A percentile compares a stretch with the other conserved stretches of the same genome.
Conservation (phyloP, 2,329 filamentous ascomycete genomes). For the Xylariaceae sp. region DNA sequence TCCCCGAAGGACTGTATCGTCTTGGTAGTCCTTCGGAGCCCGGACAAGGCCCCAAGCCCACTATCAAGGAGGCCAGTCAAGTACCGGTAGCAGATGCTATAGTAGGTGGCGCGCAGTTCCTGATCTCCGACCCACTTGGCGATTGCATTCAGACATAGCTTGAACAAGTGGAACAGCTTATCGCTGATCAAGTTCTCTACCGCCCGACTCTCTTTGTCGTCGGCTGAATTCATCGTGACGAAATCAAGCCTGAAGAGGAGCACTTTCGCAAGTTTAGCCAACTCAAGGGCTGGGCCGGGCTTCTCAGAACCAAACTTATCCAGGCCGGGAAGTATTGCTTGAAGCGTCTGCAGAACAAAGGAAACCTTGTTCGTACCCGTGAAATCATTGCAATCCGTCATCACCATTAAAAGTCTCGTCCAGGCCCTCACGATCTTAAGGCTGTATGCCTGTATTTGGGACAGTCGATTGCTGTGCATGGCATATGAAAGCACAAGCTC, state of each 20-base stretch:
- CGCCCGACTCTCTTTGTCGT: slow-evolving; percentile 42
- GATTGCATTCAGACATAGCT: slow-evolving; percentile 75
- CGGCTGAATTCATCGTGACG: slow-evolving; percentile 34
- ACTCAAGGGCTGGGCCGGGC: slow-evolving; percentile 63
- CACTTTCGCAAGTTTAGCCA: slow-evolving; percentile 69
- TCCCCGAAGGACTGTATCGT: slow-evolving; percentile 65
- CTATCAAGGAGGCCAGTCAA: slow-evolving; percentile 62
- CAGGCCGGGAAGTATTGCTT: slow-evolving; percentile 81
- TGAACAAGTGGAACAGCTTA: slow-evolving; percentile 86
- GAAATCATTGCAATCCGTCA: slow-evolving; percentile 77
- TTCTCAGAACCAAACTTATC: slow-evolving; percentile 69
- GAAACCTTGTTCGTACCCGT: slow-evolving; percentile 64
- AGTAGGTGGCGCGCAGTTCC: slow-evolving; percentile 75
- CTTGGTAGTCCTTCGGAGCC: slow-evolving; percentile 61
- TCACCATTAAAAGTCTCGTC: slow-evolving; percentile 77
- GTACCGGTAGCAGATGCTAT: slow-evolving; percentile 86
- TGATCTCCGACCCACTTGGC: slow-evolving; percentile 65
- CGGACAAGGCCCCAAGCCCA: slow-evolving; percentile 42
- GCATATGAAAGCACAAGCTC: slow-evolving; percentile 56
- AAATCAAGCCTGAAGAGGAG: slow-evolving; percentile 68
- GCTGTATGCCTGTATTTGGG: slow-evolving; percentile 51
- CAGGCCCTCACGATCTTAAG: slow-evolving; percentile 72
- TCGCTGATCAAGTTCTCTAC: slow-evolving; percentile 75
- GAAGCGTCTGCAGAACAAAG: slow-evolving; percentile 79
- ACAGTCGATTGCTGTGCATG: slow-evolving; percentile 56